These are phyloP conservation scores for Sphaerosporella brunnea DNA, from an alignment of 495 filamentous ascomycete species.

Conservation along the genomic window DNA sequence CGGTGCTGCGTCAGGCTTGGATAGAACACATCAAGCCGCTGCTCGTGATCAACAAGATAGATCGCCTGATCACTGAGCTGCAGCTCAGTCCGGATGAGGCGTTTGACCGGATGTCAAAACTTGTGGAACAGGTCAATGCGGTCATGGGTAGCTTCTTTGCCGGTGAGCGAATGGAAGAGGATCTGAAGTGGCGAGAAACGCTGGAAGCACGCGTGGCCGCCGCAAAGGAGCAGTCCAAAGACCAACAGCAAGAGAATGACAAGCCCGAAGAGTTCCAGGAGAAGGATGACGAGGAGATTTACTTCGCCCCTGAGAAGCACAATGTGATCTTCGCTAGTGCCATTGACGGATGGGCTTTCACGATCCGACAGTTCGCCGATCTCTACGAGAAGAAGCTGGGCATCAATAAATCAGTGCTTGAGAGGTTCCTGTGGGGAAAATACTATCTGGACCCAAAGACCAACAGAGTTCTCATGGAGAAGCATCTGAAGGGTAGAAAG, in stretches of 20 bases:
- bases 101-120: constrained; percentile 70
- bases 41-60: constrained; percentile 95
- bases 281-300: constrained; percentile 88
- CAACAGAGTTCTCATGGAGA: constrained; percentile 73
- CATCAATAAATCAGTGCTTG: constrained; percentile 74
- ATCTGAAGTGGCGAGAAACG: constrained; percentile 84
- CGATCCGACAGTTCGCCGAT: constrained; percentile 77
- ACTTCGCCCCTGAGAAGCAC: constrained; percentile 94
- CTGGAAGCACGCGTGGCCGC: constrained; percentile 69
- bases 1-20: constrained; percentile 88
- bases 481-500: constrained; percentile 78
- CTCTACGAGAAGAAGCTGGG: constrained; percentile 95
- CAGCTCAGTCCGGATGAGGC: constrained; percentile 84
- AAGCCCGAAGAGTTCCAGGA: constrained; percentile 53
- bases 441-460: constrained; percentile 96
- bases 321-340: constrained; percentile 98
- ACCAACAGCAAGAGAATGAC: constrained; percentile 32
- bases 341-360: constrained; percentile 96
- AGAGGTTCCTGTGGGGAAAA: constrained; percentile 94
- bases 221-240: constrained; percentile 32
- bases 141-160: constrained; percentile 96
- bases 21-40: constrained; percentile 88
- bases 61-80: constrained; percentile 78
- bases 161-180: constrained; percentile 96
- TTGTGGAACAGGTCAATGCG: constrained; percentile 90